Conservation (phyloP, 352 stramenopile species). For the Globisporangium polare region DNA sequence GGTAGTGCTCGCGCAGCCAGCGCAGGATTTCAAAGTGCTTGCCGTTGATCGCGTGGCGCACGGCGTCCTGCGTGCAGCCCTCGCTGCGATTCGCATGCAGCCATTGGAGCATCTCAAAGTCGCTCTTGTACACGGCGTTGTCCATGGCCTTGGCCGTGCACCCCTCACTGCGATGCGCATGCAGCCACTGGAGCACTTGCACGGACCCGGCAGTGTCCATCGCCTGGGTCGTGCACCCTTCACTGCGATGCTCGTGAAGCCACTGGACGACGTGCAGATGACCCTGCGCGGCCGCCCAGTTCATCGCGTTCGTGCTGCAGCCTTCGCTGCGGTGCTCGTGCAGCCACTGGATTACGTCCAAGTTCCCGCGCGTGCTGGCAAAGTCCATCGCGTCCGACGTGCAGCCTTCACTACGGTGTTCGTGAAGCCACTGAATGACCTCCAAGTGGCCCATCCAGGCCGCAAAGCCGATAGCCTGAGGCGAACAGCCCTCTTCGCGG, state of each 20-base stretch:
- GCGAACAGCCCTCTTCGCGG: slow-evolving; percentile 27
- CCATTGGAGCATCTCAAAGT: slow-evolving; percentile 23
- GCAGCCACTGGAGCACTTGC: slow-evolving; percentile 15
- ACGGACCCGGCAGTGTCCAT: slow-evolving; percentile 20
- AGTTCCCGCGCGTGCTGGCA: slow-evolving; percentile 15
- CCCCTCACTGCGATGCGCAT: slow-evolving; percentile 16
- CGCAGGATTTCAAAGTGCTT: slow-evolving; percentile 14
- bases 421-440: slow-evolving; percentile 59
- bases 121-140: slow-evolving; percentile 20
- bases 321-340: slow-evolving; percentile 16
- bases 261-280: slow-evolving; percentile 23
- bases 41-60: slow-evolving; percentile 9
- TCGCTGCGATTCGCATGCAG: slow-evolving; percentile 16
- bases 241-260: slow-evolving; percentile 18
- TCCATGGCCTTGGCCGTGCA: slow-evolving; percentile 25
- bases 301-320: slow-evolving; percentile 21
- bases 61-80: slow-evolving; percentile 6
- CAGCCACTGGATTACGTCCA: slow-evolving; percentile 16
- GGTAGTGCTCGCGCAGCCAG: slow-evolving; percentile 9
- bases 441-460: slow-evolving; percentile 37
- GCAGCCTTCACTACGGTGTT: slow-evolving; percentile 50
- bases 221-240: slow-evolving; percentile 17
- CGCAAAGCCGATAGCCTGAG: slow-evolving; percentile 7
- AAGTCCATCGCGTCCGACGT: slow-evolving; percentile 58
- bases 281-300: slow-evolving; percentile 16